Base-by-base conservation (phyloP, 495 filamentous ascomycete species). In the Neurospora sp. region DNA sequence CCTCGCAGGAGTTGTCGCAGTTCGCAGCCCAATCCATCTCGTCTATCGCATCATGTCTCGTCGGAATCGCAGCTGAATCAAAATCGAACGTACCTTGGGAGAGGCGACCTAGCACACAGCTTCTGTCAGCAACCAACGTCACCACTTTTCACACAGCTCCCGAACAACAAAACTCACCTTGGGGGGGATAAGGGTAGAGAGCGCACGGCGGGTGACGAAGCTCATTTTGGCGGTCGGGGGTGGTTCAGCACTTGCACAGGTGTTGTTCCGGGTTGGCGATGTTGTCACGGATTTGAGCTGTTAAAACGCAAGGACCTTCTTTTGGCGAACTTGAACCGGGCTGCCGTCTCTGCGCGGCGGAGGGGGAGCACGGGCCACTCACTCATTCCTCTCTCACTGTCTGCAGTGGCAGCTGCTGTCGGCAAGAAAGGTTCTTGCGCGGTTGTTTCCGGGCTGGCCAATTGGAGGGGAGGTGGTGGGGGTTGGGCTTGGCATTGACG, bases 151-250 rank as follows among this genome's bases (percentile, higher is more conserved):
- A 31, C 31, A 8, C 53, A 20, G 10, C 14, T 59, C 22, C 14
- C n/a, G 20, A 39, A 40, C 22, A 70, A 35, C 42, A 48, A 68
- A 75, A 59, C 88, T 75, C 89, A 95, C 94, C 92, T 98, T 98
- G 76, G 96, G 96, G 77, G 96, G 96, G 82, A 99, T 97, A 81
- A 99, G 88, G 87, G 96, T 97, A 79, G 96, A 98, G 80, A 99
- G 91, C 87, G 88, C 91, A 83, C 95, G 89, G 83, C 91, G 91
- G 78, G 88, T 87, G 78, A 96, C 89, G 89, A 88, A 94, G 86
- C 94, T 97, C 95, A 97, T 98, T 83, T 85, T 91, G 88, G 81
- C 81, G 82, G 82, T 71, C 41, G 74, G 73, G 68, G 72, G 72
- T 73, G 69, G 42, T 79, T 65, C 73, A 69, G 76, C 72, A 72